Evolutionary conservation across 192 early-diverging fungal species (phyloP).

Genomic region (Entomortierella beljakovae): DNA sequence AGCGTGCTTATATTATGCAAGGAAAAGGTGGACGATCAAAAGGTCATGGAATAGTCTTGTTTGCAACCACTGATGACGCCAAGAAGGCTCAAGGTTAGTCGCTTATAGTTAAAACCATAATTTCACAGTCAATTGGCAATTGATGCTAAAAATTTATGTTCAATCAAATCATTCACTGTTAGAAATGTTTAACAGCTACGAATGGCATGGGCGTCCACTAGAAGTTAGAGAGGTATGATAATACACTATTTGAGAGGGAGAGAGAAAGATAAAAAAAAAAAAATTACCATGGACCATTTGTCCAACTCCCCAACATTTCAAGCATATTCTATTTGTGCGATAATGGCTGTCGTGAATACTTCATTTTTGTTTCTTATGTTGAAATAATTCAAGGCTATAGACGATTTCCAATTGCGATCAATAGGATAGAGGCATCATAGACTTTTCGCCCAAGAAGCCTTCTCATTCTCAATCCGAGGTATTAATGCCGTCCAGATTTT

Average conservation of each 20-base stretch:
- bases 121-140: too few species aligned
- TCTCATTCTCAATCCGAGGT: constrained; percentile 6
- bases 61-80: constrained; percentile 69
- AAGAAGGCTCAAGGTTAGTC: constrained; percentile 63
- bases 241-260: not conserved
- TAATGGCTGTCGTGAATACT: too few species aligned
- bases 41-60: constrained; percentile 73
- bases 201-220: constrained; percentile 54
- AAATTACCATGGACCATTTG: constrained; percentile 44
- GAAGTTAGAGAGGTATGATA: constrained; percentile 56
- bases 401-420: not conserved
- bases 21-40: constrained; percentile 67
- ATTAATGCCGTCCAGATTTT: not conserved
- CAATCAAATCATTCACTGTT: not conserved
- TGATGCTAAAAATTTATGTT: too few species aligned
- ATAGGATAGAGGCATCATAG: constrained; percentile 56
- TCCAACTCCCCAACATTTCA: too few species aligned
- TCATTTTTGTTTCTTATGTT: too few species aligned
- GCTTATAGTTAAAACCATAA: not conserved
- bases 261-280: constrained; percentile 32
- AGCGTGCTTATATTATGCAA: constrained; percentile 67
- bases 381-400: not conserved
- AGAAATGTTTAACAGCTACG: constrained; percentile 57
- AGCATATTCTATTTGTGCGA: too few species aligned
- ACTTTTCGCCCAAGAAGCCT: constrained; percentile 24